phyloP scores from a whole-genome alignment of 2,329 filamentous ascomycete genomes.

The Monosporascus sp. region DNA sequence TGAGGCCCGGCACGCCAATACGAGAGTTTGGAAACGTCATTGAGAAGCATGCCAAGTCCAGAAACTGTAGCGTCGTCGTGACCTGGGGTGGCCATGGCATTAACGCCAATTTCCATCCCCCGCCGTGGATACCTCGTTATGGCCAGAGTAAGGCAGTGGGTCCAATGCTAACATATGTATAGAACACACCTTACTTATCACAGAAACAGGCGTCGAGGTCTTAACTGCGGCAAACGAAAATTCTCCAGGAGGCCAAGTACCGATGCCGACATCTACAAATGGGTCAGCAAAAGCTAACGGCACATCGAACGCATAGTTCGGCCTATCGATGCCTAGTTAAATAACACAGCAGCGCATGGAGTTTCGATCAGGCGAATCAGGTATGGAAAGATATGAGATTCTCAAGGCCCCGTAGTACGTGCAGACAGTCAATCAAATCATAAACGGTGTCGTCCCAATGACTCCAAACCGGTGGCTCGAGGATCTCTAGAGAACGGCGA shows the following conservation, averaged over 20 bases:
- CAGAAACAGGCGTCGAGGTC: conserved; percentile 73
- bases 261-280: conserved; percentile 35
- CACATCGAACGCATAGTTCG: no score
- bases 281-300: no score
- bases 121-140: conserved; percentile 91
- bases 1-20: conserved; percentile 87
- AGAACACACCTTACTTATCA: conserved; percentile 81
- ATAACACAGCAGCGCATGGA: no score
- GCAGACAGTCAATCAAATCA: no score
- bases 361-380: no score
- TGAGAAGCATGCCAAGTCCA: conserved; percentile 81
- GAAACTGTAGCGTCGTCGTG: conserved; percentile 79
- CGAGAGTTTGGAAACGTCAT: conserved; percentile 88
- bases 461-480: no score
- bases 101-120: conserved; percentile 84
- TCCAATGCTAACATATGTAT: conserved; percentile 3
- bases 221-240: conserved; percentile 64
- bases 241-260: conserved; percentile 67
- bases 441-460: no score
- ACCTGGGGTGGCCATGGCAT: conserved; percentile 94
- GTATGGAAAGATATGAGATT: no score
- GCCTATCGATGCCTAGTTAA: no score
- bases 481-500: no score
- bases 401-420: no score
- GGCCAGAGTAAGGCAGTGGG: conserved; percentile 92